Evolutionary conservation across 306 rosid genomes (phyloP).

Genomic region (Lathyrus tuberosus): DNA sequence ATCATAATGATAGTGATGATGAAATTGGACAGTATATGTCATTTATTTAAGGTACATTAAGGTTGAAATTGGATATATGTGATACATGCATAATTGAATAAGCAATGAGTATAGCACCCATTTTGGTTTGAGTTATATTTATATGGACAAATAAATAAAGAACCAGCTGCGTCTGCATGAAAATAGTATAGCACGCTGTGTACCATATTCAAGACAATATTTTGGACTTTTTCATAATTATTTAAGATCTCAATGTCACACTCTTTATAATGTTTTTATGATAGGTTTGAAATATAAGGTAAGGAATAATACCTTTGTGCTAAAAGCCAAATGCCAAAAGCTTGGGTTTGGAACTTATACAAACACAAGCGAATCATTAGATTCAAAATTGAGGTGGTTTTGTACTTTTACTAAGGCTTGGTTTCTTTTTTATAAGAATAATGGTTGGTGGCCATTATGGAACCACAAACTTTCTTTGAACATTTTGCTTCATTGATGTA

Average conservation of each 20-base stretch:
- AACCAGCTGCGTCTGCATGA: slow-evolving; percentile 33
- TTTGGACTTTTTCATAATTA: slow-evolving; percentile 38
- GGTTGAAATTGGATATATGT: slow-evolving; percentile 43
- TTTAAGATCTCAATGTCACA: slow-evolving; percentile 13
- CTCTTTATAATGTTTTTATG: slow-evolving; percentile 27
- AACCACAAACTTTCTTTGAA: not conserved
- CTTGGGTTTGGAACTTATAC: slow-evolving; percentile 46
- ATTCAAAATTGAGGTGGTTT: slow-evolving; percentile 11
- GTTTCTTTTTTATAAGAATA: not conserved
- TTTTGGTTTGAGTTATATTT: slow-evolving; percentile 30
- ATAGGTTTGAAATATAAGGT: slow-evolving; percentile 40
- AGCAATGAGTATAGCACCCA: slow-evolving; percentile 7
- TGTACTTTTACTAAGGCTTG: slow-evolving; percentile 5
- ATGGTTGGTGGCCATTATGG: not conserved
- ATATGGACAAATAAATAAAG: slow-evolving; percentile 5
- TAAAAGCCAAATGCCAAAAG: slow-evolving; percentile 47
- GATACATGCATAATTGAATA: slow-evolving; percentile 45
- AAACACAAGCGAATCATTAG: slow-evolving; percentile 47
- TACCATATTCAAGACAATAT: slow-evolving; percentile 20
- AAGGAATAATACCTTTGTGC: slow-evolving; percentile 42
- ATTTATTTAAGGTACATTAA: slow-evolving; percentile 45
- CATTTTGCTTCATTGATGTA: slow-evolving; percentile 18
- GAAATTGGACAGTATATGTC: slow-evolving; percentile 39
- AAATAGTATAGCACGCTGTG: slow-evolving; percentile 51
- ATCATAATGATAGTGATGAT: slow-evolving; percentile 44